phyloP scores from a whole-genome alignment of 495 filamentous ascomycete species.

The Xylaria bambusicola region DNA sequence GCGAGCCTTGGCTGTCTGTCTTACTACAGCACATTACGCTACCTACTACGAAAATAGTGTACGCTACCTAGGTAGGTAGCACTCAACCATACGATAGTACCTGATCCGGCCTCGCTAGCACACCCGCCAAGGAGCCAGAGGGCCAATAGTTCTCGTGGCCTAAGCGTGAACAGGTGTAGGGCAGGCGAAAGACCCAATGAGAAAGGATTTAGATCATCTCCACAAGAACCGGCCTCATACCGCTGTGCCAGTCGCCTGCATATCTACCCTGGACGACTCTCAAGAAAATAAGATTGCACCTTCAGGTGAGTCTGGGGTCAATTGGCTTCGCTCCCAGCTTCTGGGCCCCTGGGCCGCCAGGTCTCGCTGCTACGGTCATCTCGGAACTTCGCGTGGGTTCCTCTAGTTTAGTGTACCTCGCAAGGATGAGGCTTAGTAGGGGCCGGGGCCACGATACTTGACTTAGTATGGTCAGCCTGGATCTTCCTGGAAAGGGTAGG shows the following conservation, averaged over 20 bases:
- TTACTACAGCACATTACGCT: not conserved
- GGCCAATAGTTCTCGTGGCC: not conserved
- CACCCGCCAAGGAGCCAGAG: constrained; percentile 1
- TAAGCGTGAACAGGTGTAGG: not conserved
- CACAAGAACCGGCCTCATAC: not conserved
- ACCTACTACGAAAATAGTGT: not conserved
- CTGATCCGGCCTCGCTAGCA: not conserved
- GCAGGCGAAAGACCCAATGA: not conserved
- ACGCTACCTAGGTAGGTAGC: too few relatives aligned
- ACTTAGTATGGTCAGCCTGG: not conserved
- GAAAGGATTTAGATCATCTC: not conserved
- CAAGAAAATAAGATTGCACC: not conserved
- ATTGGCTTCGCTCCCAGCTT: too few relatives aligned
- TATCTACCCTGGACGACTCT: not conserved
- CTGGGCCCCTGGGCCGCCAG: not conserved
- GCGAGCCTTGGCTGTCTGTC: not conserved
- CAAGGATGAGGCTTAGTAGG: not conserved
- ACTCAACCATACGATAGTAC: not conserved
- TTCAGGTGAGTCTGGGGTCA: not conserved
- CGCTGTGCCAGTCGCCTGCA: not conserved
- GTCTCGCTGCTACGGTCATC: too few relatives aligned
- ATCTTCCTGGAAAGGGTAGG: not conserved
- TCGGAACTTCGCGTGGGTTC: not conserved
- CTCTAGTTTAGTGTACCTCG: not conserved
- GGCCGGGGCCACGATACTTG: not conserved